Percentiles rank a stretch among this genome's conserved stretches.
These are phyloP conservation scores for Albugo candida DNA, from an alignment of 352 stramenopile species.

Conservation along the genomic window DNA sequence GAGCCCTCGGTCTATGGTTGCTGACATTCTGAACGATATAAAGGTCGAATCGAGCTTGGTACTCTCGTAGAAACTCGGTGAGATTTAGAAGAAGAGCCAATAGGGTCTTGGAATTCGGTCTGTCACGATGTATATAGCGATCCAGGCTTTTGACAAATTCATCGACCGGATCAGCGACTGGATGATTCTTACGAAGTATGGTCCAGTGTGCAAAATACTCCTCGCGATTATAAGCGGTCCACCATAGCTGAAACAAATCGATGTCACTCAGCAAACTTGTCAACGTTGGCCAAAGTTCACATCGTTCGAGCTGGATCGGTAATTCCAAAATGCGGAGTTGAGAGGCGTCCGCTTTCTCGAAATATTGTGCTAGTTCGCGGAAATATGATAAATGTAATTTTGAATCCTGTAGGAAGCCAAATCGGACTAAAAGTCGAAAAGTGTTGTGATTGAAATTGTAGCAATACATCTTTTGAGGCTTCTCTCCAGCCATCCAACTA, in stretches of 20 bases:
- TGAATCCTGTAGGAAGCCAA: constrained; percentile 48
- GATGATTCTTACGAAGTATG: constrained; percentile 34
- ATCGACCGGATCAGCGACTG: constrained; percentile 52
- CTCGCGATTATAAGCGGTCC: constrained; percentile 54
- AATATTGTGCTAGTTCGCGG: constrained; percentile 50
- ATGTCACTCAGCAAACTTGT: constrained; percentile 61
- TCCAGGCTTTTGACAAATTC: constrained; percentile 64
- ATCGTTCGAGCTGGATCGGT: constrained; percentile 60
- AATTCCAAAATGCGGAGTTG: constrained; percentile 64
- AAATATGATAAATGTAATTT: constrained; percentile 49
- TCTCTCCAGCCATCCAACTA: constrained; percentile 18
- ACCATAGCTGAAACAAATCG: constrained; percentile 76
- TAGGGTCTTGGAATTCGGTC: constrained; percentile 35
- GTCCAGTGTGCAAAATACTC: constrained; percentile 70
- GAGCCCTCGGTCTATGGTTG: constrained; percentile 12
- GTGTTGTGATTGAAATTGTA: constrained; percentile 69
- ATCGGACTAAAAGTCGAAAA: constrained; percentile 39
- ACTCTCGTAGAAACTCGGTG: constrained; percentile 55
- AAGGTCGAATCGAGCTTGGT: constrained; percentile 26
- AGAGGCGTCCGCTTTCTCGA: constrained; percentile 39
- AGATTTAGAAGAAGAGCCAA: constrained; percentile 53
- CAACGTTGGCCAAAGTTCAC: constrained; percentile 36
- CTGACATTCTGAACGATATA: not conserved
- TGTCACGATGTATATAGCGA: constrained; percentile 45
- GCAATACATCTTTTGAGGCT: constrained; percentile 19